Base-by-base conservation (phyloP, 2,329 filamentous ascomycete species). In the Sclerotinia glacialis region DNA sequence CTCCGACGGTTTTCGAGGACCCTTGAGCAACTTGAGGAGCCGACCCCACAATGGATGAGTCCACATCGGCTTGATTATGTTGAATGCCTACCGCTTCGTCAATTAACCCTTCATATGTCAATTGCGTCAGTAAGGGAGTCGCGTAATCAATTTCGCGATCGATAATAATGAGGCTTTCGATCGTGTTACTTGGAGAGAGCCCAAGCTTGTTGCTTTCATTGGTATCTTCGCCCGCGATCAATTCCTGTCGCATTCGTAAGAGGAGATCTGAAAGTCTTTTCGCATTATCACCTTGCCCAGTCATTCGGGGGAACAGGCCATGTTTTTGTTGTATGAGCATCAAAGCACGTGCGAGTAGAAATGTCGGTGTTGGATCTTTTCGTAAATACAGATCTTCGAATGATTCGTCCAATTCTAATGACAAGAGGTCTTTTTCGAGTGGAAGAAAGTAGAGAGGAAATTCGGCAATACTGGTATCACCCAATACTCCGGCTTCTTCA, bases 111-210 rank as follows among this genome's bases (percentile, higher is more conserved):
- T 99, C 94, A 74, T 99, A 99, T 1, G 95, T 99, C 69, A 99
- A 81, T 77, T 99, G 95, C 0, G 94, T 98, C 64, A 99, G 87
- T 21, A 99, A 83, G 0, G 91, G 89, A 0, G 95, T 97, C 21
- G 94, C 92, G 74, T 95, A 93, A 77, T 99, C 95, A 65, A 97
- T 90, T 76, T 97, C 93, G 60, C 95, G 90, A 78, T 99, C 95
- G 65, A 99, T 93, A 68, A 99, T 90, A 73, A 99, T 93, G 68
- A 97, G 82, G 75, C 90, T 96, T 77, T 99, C 95, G 58, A 93
- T 91, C 8, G 88, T 89, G 14, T 90, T 90, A 77, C 95, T 98
- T 16, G 95, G 94, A 14, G 91, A 89, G 34, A 96, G 81, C 8
- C 90, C 90, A 54, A 88, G 81, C 71, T 84, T 85, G 64, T 81